These are phyloP conservation scores for Posidonia australis DNA, from an alignment of 106 monocot species.

Conservation along the genomic window DNA sequence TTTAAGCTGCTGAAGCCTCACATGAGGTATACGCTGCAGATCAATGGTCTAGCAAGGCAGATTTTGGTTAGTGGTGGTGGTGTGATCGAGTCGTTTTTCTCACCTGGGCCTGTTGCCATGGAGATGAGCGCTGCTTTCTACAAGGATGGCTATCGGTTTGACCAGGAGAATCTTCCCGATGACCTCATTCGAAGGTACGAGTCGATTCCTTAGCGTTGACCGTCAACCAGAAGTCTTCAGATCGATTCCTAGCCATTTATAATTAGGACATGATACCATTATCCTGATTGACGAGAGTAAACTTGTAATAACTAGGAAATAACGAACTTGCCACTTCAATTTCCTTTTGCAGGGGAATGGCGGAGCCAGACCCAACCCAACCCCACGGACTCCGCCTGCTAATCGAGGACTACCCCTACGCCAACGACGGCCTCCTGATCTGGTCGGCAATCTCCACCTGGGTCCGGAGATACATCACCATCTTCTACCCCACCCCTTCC, in stretches of 20 bases:
- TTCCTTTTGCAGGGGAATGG: conserved; percentile 63
- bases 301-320: no score
- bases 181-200: conserved; percentile 73
- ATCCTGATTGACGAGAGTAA: no score
- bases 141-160: conserved; percentile 49
- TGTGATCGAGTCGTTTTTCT: conserved; percentile 76
- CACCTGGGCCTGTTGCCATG: conserved; percentile 49
- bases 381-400: conserved; percentile 58
- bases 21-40: conserved; percentile 86
- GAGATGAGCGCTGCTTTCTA: conserved; percentile 67
- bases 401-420: conserved; percentile 77
- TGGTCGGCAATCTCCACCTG: conserved; percentile 63
- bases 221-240: no score
- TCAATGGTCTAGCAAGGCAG: conserved; percentile 80
- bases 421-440: conserved; percentile 67
- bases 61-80: conserved; percentile 75
- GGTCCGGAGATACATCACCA: conserved; percentile 36
- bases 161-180: conserved; percentile 66
- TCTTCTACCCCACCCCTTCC: conserved; percentile 39
- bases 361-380: conserved; percentile 50
- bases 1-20: conserved; percentile 73
- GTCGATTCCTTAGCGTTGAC: no score
- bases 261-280: no score
- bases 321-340: no score
- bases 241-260: no score